Evolutionary conservation across 164 flowering plant genomes (phyloP).

Genomic region (Kingdonia uniflora): DNA sequence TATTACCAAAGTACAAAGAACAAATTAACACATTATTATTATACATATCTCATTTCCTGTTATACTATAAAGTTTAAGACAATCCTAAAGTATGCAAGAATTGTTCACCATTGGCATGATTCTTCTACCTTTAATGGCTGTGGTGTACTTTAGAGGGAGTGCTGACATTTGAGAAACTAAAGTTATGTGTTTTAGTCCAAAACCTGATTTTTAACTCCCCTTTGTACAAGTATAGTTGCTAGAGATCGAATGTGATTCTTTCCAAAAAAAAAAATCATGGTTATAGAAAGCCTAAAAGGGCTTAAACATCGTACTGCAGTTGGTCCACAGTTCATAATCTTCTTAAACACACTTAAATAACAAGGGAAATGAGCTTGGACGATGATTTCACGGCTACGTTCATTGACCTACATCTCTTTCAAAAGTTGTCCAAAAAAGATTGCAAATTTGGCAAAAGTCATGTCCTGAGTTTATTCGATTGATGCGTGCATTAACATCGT

Average conservation of each 20-base stretch:
- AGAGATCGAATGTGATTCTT: not conserved
- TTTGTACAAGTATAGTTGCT: not conserved
- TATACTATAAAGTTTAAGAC: not conserved
- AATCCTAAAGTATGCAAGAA: not conserved
- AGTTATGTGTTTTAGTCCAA: too few relatives aligned
- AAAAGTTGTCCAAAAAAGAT: too few relatives aligned
- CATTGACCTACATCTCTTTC: too few relatives aligned
- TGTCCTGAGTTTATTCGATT: too few relatives aligned
- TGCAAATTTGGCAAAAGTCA: too few relatives aligned
- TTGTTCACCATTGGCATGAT: constrained; percentile 9
- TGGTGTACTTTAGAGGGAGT: constrained; percentile 14
- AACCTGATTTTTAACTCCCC: not conserved
- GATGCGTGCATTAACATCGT: too few relatives aligned
- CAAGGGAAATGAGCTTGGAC: too few relatives aligned
- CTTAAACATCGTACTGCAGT: too few relatives aligned
- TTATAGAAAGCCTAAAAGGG: not conserved
- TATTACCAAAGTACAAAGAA: constrained; percentile 1
- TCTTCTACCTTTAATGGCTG: constrained; percentile 9
- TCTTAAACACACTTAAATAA: too few relatives aligned
- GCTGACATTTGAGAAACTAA: constrained; percentile 27
- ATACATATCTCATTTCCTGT: not conserved
- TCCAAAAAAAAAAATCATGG: not conserved
- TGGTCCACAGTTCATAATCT: too few relatives aligned
- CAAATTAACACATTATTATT: not conserved
- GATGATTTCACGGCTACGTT: too few relatives aligned